phyloP scores from a whole-genome alignment of 1,284 basidiomycete species.

The Termitomyces sp. region DNA sequence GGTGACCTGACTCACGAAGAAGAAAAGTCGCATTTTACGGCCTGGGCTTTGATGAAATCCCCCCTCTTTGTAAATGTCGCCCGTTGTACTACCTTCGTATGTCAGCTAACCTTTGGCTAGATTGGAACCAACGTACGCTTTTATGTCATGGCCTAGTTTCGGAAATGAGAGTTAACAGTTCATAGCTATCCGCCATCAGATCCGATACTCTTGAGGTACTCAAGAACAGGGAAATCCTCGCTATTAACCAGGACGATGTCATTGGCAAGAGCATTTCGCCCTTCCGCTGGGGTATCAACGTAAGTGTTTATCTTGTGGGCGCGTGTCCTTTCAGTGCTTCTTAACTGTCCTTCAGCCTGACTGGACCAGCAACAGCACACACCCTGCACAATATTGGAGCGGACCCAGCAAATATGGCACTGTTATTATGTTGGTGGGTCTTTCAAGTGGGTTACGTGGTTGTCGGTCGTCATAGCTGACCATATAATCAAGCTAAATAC shows the following conservation, averaged over 20 bases:
- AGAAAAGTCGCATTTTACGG: slow-evolving; percentile 38
- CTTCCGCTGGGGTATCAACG: slow-evolving; percentile 46
- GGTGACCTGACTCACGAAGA: slow-evolving; percentile 55
- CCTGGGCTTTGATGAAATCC: slow-evolving; percentile 54
- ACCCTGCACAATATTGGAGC: slow-evolving; percentile 52
- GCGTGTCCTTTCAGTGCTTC: neutral
- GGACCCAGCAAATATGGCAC: slow-evolving; percentile 46
- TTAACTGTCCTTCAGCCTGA: slow-evolving; percentile 24
- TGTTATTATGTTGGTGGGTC: slow-evolving; percentile 46
- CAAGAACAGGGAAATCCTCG: slow-evolving; percentile 23
- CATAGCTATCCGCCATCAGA: slow-evolving; percentile 28
- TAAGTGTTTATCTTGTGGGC: slow-evolving; percentile 20
- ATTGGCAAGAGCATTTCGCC: slow-evolving; percentile 36
- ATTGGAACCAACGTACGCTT: slow-evolving; percentile 27
- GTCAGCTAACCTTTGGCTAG: slow-evolving; percentile 5
- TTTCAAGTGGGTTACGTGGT: too few relatives aligned
- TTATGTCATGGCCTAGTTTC: neutral
- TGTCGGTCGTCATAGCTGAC: too few relatives aligned
- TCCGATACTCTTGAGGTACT: slow-evolving; percentile 30
- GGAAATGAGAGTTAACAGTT: slow-evolving; percentile 14
- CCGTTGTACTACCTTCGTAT: neutral
- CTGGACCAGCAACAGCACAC: slow-evolving; percentile 40
- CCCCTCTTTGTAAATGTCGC: slow-evolving; percentile 37
- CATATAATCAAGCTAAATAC: slow-evolving; percentile 44
- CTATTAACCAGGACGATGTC: slow-evolving; percentile 37